Percentiles rank a stretch among this genome's conserved stretches.
Conservation (phyloP, 2,329 filamentous ascomycete species). For the Aspergillus calidoustus region DNA sequence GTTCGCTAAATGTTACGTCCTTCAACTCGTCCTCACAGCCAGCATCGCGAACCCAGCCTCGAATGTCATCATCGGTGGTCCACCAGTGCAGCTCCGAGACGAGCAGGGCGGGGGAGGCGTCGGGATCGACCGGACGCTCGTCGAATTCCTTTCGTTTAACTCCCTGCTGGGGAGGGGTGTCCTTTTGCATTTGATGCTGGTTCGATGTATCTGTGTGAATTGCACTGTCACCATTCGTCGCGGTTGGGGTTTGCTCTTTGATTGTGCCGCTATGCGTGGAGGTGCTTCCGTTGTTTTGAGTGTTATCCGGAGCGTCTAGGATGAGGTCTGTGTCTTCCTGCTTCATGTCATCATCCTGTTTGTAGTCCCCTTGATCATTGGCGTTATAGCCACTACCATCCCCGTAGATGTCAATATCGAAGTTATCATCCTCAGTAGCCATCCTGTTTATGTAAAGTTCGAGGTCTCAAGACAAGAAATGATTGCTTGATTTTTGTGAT, state of each 20-base stretch:
- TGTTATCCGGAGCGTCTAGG: constrained; percentile 42
- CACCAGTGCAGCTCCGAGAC: constrained; percentile 95
- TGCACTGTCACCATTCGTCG: constrained; percentile 32
- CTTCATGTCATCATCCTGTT: constrained; percentile 34
- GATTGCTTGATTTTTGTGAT: constrained; percentile 43
- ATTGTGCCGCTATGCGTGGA: constrained; percentile 27
- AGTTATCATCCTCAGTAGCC: constrained; percentile 68
- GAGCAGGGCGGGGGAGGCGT: constrained; percentile 73
- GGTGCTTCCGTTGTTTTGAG: constrained; percentile 30
- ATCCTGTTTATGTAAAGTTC: constrained; percentile 42
- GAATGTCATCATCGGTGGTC: constrained; percentile 93
- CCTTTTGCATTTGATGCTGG: constrained; percentile 27
- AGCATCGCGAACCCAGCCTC: constrained; percentile 81
- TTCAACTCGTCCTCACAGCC: constrained; percentile 82
- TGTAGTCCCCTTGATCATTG: constrained; percentile 52
- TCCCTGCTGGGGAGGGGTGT: constrained; percentile 55
- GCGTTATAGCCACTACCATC: constrained; percentile 57
- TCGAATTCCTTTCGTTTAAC: constrained; percentile 66
- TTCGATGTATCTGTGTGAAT: constrained; percentile 24
- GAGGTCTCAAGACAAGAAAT: constrained; percentile 36
- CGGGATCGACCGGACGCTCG: constrained; percentile 61
- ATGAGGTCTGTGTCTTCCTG: constrained; percentile 47
- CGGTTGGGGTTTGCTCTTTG: constrained; percentile 31
- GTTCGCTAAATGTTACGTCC: constrained; percentile 95
- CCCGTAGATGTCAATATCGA: constrained; percentile 73